Percentiles rank a stretch among this genome's conserved stretches.
Evolutionary conservation across 1,284 basidiomycete genomes (phyloP).

Genomic region (Pyrrhoderma noxium): DNA sequence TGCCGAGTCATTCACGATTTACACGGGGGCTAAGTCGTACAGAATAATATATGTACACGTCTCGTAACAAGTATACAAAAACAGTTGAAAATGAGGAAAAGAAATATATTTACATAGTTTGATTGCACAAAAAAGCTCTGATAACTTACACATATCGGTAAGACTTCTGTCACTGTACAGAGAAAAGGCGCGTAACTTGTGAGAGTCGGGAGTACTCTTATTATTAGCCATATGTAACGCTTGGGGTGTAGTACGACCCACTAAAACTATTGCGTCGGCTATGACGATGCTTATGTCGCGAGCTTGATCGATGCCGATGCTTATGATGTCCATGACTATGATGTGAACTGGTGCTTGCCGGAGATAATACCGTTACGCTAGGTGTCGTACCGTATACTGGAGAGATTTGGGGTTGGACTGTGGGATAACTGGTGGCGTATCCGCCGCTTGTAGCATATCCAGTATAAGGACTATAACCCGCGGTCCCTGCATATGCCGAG

Average conservation of each 20-base stretch:
- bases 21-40: too few relatives aligned
- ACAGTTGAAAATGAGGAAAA: too few relatives aligned
- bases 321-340: conserved; percentile 7
- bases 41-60: too few relatives aligned
- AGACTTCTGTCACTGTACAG: too few relatives aligned
- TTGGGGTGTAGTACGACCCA: conserved; percentile 6
- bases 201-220: too few relatives aligned
- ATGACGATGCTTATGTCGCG: conserved; percentile 5
- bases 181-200: too few relatives aligned
- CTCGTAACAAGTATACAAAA: too few relatives aligned
- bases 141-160: too few relatives aligned
- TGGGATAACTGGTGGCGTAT: conserved; percentile 5
- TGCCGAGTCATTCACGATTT: too few relatives aligned
- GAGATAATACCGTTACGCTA: conserved; percentile 7
- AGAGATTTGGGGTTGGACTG: too few relatives aligned
- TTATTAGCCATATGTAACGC: not conserved
- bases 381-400: not conserved
- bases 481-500: not conserved
- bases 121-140: too few relatives aligned
- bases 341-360: conserved; percentile 1
- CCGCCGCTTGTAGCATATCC: not conserved
- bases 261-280: conserved; percentile 8
- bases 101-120: too few relatives aligned
- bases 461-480: not conserved
- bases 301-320: conserved; percentile 10